Evolutionary conservation across 2,329 filamentous ascomycete species (phyloP), one percentile per base, ranked within the genome.

Genomic region (Pyrenochaeta sp.): DNA sequence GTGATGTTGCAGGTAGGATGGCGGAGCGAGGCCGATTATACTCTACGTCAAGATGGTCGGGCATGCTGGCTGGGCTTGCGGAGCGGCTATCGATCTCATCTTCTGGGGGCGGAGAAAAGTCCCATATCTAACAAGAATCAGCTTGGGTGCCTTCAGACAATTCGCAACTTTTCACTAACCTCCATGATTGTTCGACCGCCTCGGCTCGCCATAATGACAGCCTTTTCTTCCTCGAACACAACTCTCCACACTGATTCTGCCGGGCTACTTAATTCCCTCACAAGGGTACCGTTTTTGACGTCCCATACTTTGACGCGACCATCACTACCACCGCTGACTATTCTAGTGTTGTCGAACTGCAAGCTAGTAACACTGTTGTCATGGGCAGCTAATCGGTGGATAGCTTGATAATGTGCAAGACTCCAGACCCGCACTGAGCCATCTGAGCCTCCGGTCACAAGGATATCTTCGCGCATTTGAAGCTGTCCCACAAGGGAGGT

Each of bases 231-330:
- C 72, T 99, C 95, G 74, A 99, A 99, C 0, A 96, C 95, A 30
- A 99, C 94, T 54, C 95, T 86, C 95, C 95, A 99, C 0, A 99
- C 95, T 14, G 94, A 93, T 71, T 99, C 94, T 0, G 94, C 92
- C 47, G 94, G 92, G 17, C 90, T 88, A 41, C 94, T 94, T 36
- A 99, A 85, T 77, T 99, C 95, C 55, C 95, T 87, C 18, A 99
- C 91, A 23, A 97, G 83, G 52, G 91, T 89, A 3, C 95, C 95
- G 2, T 91, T 95, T 76, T 95, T 92, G 54, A 98, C 81, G 78
- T 97, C 94, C 95, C 95, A 99, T 49, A 99, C 93, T 78, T 98
- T 99, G 61, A 99, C 95, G 47, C 95, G 85, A n/a, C 95, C 95
- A 76, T 99, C 95, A 67, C 91, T 96, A 44, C 95, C 96, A 65